A percentile compares a stretch with the other conserved stretches of the same genome.
Conservation (phyloP, 345 rosid genomes). For the Melaleuca alternifolia region DNA sequence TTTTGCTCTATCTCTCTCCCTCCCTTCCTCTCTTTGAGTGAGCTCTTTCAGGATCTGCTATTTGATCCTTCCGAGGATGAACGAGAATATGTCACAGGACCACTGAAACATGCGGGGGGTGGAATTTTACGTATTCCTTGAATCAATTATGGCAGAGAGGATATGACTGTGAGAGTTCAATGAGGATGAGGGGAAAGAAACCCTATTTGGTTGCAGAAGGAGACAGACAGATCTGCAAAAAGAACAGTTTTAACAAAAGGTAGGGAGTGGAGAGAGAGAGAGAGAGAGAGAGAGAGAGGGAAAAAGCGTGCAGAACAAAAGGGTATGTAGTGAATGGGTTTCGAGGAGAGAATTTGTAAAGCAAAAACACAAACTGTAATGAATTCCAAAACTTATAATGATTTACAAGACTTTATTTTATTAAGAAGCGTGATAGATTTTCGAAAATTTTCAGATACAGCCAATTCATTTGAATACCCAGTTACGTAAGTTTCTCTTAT, state of each 20-base stretch:
- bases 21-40: background rate
- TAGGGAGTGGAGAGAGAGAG: background rate
- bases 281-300: background rate
- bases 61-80: constrained; percentile 1
- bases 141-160: background rate
- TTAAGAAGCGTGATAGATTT: background rate
- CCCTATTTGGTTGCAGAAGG: background rate
- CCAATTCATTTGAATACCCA: background rate
- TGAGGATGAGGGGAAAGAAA: background rate
- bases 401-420: background rate
- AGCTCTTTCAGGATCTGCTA: constrained; percentile 2
- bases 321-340: background rate
- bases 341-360: background rate
- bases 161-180: background rate
- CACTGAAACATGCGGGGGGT: background rate
- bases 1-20: background rate
- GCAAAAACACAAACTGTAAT: background rate
- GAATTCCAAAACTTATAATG: background rate
- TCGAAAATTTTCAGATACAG: background rate
- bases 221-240: background rate
- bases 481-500: background rate
- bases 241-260: background rate
- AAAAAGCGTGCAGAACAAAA: background rate
- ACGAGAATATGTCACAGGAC: background rate
- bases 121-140: background rate